Percentiles rank a stretch among this genome's conserved stretches.
Conservation (phyloP, 2,329 filamentous ascomycete genomes). For the Geoglossum cookeanum region DNA sequence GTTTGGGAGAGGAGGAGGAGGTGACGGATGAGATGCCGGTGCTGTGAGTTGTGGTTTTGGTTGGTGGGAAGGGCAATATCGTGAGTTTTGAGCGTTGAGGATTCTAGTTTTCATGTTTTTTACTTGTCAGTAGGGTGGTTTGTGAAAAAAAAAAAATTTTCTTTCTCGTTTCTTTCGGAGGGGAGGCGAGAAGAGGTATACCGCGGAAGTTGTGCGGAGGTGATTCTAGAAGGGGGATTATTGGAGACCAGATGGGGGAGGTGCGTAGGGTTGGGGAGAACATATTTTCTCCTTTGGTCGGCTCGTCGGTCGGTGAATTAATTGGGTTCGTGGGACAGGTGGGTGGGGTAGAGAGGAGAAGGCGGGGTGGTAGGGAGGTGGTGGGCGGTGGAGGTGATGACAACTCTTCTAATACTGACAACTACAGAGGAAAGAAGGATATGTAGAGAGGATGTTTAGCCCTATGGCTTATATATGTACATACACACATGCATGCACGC, state of each 20-base stretch:
- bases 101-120: slow-evolving; percentile 12
- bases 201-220: slow-evolving; percentile 13
- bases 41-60: neutral
- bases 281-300: slow-evolving; percentile 10
- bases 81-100: slow-evolving; percentile 17
- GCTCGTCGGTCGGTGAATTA: no score
- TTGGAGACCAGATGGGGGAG: slow-evolving; percentile 20
- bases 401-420: no score
- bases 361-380: no score
- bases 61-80: slow-evolving; percentile 15
- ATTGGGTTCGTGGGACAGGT: neutral
- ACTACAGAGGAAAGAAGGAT: no score
- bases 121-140: neutral
- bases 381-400: no score
- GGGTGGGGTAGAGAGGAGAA: neutral
- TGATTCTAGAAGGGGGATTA: slow-evolving; percentile 18
- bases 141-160: neutral
- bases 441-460: neutral
- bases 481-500: neutral
- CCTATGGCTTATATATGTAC: neutral
- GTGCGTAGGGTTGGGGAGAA: slow-evolving; percentile 24
- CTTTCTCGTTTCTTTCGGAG: neutral
- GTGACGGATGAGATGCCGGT: slow-evolving; percentile 4
- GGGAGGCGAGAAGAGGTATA: slow-evolving; percentile 13
- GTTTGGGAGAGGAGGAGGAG: neutral